phyloP scores from a whole-genome alignment of 345 rosid genomes.

The Kernera saxatilis region DNA sequence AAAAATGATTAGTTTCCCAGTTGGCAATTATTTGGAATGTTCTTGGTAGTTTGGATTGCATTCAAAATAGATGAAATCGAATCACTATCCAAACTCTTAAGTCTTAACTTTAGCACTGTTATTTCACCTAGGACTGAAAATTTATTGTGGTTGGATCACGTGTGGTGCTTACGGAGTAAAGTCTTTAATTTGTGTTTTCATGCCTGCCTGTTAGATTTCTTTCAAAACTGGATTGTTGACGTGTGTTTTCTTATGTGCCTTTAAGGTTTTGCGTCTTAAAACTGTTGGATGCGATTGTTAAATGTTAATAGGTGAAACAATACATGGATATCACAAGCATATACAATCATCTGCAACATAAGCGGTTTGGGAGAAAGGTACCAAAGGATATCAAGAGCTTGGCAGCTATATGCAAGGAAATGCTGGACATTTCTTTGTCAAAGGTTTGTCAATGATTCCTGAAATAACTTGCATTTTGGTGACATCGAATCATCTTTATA shows the following conservation, averaged over 20 bases:
- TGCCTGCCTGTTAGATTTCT: background rate
- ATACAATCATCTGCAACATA: slow-evolving; percentile 52
- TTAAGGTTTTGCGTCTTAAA: background rate
- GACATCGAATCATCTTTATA: background rate
- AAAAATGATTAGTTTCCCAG: background rate
- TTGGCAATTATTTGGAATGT: no score
- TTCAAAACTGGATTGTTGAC: background rate
- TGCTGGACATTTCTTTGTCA: slow-evolving; percentile 60
- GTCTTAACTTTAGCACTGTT: background rate
- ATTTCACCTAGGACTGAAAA: background rate
- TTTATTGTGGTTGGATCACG: background rate
- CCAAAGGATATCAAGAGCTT: slow-evolving; percentile 72
- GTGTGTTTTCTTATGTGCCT: background rate
- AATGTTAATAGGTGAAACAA: slow-evolving; percentile 67
- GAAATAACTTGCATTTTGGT: background rate
- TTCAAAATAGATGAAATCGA: background rate
- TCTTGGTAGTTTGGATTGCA: background rate
- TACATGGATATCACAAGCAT: slow-evolving; percentile 64
- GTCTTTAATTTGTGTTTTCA: background rate
- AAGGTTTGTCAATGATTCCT: slow-evolving; percentile 41
- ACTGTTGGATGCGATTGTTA: background rate
- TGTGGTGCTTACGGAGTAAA: background rate
- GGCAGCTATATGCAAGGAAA: slow-evolving; percentile 62
- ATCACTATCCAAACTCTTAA: background rate
- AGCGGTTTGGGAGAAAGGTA: slow-evolving; percentile 48